Evolutionary conservation across 179 eudicot genomes (phyloP), one percentile per base, ranked within the genome.

Genomic region (Pouteria campechiana): DNA sequence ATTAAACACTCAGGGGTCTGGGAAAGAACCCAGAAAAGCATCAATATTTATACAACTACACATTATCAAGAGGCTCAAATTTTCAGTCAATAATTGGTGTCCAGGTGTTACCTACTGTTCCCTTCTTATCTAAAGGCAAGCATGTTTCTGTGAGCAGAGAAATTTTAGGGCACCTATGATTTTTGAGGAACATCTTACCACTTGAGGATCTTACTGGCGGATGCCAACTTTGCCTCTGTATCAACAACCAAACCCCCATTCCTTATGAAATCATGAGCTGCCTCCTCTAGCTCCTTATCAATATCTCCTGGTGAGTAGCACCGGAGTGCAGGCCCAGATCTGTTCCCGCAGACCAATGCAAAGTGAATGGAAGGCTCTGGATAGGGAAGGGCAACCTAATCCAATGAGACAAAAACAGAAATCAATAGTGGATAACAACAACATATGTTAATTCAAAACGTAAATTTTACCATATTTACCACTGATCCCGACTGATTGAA

Each of bases 311-410:
- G 67, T 23, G 79, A 69, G 41, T 69, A 73, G 61, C 79, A 73
- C 23, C 69, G 44, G 23, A 73, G 75, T 38, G 69, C 57, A 49
- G 79, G 79, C 15, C 73, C 71, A 11, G 79, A 73, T 42, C 75
- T 62, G 29, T 57, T 52, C 28, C 79, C 79, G 55, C 38, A 47
- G 30, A 61, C 79, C 25, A 73, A 42, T 3, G 79, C 76, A 51
- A 73, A 73, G 64, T 73, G 76, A 37, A 69, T 52, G 29, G 69
- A 75, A 45, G 79, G 79, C 58, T 73, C 79, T 6, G 69, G 30
- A 24, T 65, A 45, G 32, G 75, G 60, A 53, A 73, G 79, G 50
- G 76, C 65, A 28, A 69, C 72, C 79, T 73, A 69, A 52, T 29
- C 38, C 34, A 42, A 19, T 4, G 16, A 24, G 36, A 38, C 18